A percentile compares a stretch with the other conserved stretches of the same genome.
Evolutionary conservation across 176 grass and related monocot genomes (phyloP).

Genomic region (Hordeum marinum): DNA sequence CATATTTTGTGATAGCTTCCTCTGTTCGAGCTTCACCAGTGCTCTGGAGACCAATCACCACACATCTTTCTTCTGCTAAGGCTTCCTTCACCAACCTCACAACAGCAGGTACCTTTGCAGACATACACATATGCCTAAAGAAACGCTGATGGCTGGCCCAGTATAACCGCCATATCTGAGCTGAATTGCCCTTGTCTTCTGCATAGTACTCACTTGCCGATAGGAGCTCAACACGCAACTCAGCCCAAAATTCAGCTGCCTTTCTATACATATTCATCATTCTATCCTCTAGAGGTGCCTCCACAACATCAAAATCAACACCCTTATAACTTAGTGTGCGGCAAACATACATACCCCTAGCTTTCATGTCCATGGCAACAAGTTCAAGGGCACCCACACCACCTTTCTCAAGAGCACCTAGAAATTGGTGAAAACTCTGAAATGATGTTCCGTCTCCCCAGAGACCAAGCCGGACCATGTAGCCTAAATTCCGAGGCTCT

Average conservation of each 20-base stretch:
- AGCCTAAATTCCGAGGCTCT: constrained; percentile 91
- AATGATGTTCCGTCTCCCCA: constrained; percentile 85
- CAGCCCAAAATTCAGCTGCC: constrained; percentile 90
- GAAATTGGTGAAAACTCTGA: constrained; percentile 71
- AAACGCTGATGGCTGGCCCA: constrained; percentile 99
- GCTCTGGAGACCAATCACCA: constrained; percentile 97
- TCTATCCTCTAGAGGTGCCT: constrained; percentile 81
- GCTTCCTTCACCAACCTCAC: constrained; percentile 81
- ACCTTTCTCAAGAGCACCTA: constrained; percentile 96
- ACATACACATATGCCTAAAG: constrained; percentile 98
- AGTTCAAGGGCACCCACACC: constrained; percentile 98
- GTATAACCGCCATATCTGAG: constrained; percentile 85
- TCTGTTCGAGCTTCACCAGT: constrained; percentile 97
- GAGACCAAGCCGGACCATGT: constrained; percentile 92
- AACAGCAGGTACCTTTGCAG: constrained; percentile 86
- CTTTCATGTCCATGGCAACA: constrained; percentile 99
- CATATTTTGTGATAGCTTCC: constrained; percentile 94
- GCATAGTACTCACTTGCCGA: constrained; percentile 72
- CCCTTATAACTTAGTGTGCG: constrained; percentile 93
- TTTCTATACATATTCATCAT: constrained; percentile 97
- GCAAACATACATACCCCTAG: constrained; percentile 98
- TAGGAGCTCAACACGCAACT: constrained; percentile 83
- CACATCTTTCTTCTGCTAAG: constrained; percentile 75
- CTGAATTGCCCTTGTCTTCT: constrained; percentile 70
- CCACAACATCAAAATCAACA: constrained; percentile 80